Evolutionary conservation across 176 grass and related monocot genomes (phyloP).

Genomic region (Hyparrhenia diplandra): DNA sequence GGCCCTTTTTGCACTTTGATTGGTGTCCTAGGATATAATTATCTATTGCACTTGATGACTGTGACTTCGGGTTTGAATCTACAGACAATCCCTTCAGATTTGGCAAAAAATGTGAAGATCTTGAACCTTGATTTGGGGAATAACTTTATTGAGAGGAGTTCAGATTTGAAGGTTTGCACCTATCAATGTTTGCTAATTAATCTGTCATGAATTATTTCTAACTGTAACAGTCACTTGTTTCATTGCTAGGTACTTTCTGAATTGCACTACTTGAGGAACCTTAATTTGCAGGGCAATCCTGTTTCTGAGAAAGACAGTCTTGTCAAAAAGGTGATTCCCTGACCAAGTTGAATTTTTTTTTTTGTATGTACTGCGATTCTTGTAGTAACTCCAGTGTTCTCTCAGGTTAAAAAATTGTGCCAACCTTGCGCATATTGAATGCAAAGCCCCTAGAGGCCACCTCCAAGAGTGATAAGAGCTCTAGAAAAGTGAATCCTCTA

Average conservation of each 20-base stretch:
- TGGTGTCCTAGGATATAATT: neutral
- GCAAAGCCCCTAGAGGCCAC: conserved; percentile 63
- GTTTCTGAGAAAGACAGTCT: conserved; percentile 64
- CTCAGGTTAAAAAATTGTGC: conserved; percentile 69
- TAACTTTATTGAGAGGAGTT: conserved; percentile 68
- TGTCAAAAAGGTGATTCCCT: conserved; percentile 49
- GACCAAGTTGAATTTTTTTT: neutral
- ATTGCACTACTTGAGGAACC: conserved; percentile 76
- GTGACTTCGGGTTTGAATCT: conserved; percentile 9
- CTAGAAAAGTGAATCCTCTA: conserved; percentile 24
- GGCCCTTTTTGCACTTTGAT: neutral
- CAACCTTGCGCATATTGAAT: conserved; percentile 70
- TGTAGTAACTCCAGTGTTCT: conserved; percentile 2
- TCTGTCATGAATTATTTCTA: conserved; percentile 9
- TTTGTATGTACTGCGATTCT: neutral
- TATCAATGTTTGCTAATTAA: conserved; percentile 15
- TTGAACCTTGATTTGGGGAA: conserved; percentile 86
- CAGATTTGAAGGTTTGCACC: conserved; percentile 71
- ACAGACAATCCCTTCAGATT: conserved; percentile 64
- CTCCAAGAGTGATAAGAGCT: conserved; percentile 30
- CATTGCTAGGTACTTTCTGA: conserved; percentile 62
- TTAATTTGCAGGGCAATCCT: conserved; percentile 91
- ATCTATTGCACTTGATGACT: neutral
- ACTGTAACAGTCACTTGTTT: conserved; percentile 24
- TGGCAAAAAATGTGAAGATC: conserved; percentile 68